These are phyloP conservation scores for Boletales sp. DNA, from an alignment of 768 basidiomycete species.

Conservation along the genomic window DNA sequence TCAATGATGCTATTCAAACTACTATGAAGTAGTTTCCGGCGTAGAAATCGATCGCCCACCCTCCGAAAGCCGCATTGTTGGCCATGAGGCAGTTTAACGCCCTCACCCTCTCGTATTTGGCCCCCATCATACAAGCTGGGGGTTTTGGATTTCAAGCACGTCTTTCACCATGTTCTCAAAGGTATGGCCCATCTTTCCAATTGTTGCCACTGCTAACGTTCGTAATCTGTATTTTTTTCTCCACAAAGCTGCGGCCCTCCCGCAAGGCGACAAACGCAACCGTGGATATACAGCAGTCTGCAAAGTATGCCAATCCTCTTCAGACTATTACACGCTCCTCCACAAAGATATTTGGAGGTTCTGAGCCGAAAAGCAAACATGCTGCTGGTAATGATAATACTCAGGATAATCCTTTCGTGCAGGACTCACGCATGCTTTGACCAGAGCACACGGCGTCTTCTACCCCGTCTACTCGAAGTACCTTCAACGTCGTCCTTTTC, in stretches of 20 bases:
- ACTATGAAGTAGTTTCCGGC: too few relatives aligned
- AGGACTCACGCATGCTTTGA: conserved; percentile 3
- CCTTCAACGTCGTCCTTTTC: too few relatives aligned
- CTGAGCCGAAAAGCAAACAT: not conserved
- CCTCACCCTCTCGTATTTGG: conserved; percentile 3
- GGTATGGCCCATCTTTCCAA: conserved; percentile 6
- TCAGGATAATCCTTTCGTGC: not conserved
- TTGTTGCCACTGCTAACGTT: conserved; percentile 1
- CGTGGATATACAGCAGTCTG: too few relatives aligned
- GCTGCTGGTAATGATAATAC: conserved; percentile 10
- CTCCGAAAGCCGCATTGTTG: conserved; percentile 14
- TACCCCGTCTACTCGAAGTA: too few relatives aligned
- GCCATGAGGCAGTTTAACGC: conserved; percentile 21
- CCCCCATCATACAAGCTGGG: conserved; percentile 3
- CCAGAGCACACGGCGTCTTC: too few relatives aligned
- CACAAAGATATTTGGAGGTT: not conserved
- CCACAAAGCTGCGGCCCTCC: not conserved
- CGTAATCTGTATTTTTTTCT: not conserved
- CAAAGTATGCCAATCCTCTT: not conserved
- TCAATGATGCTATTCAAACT: not conserved
- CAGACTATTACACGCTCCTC: not conserved
- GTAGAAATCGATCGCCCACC: too few relatives aligned
- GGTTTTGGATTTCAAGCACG: conserved; percentile 3
- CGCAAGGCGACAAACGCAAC: not conserved
- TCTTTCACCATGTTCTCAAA: not conserved